A percentile compares a stretch with the other conserved stretches of the same genome.
Conservation (phyloP, 441 rosid genomes). For the Croton laevigatus region DNA sequence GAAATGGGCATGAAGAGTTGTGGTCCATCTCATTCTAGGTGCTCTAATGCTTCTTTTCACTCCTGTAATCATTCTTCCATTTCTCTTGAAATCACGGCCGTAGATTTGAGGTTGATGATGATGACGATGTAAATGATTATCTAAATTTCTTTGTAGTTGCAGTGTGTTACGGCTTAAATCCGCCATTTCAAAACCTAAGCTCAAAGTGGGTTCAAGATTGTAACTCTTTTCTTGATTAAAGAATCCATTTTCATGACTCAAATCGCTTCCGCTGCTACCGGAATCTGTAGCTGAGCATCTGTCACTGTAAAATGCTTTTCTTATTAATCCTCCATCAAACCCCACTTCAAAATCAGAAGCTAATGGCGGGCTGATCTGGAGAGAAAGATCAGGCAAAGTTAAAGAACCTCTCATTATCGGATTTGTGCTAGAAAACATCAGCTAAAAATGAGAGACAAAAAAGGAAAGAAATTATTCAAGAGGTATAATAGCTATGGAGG, state of each 20-base stretch:
- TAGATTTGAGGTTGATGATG: slow-evolving; percentile 58
- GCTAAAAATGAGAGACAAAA: slow-evolving; percentile 16
- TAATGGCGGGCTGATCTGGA: slow-evolving; percentile 83
- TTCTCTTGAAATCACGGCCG: slow-evolving; percentile 75
- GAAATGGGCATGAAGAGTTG: slow-evolving; percentile 91
- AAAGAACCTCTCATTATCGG: slow-evolving; percentile 32
- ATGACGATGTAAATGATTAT: slow-evolving; percentile 27
- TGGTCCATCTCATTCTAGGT: slow-evolving; percentile 99
- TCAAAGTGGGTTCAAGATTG: slow-evolving; percentile 47
- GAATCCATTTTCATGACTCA: slow-evolving; percentile 64
- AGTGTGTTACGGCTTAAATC: slow-evolving; percentile 28
- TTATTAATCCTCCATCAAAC: slow-evolving; percentile 19
- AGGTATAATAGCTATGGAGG: slow-evolving; percentile 16
- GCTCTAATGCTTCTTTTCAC: slow-evolving; percentile 72
- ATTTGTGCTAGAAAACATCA: slow-evolving; percentile 38
- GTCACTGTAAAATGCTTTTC: slow-evolving; percentile 38
- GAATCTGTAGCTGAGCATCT: slow-evolving; percentile 66
- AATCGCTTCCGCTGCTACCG: slow-evolving; percentile 69
- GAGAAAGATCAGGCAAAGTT: slow-evolving; percentile 72
- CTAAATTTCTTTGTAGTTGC: slow-evolving; percentile 28
- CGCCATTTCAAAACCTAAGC: slow-evolving; percentile 55
- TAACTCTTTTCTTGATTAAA: slow-evolving; percentile 27
- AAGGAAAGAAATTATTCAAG: slow-evolving; percentile 19
- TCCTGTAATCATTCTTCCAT: slow-evolving; percentile 38
- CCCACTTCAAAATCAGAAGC: slow-evolving; percentile 26